A percentile compares a stretch with the other conserved stretches of the same genome.
phyloP scores from a whole-genome alignment of 2,329 filamentous ascomycete species.

The Zelopaecilomyces penicillatus region DNA sequence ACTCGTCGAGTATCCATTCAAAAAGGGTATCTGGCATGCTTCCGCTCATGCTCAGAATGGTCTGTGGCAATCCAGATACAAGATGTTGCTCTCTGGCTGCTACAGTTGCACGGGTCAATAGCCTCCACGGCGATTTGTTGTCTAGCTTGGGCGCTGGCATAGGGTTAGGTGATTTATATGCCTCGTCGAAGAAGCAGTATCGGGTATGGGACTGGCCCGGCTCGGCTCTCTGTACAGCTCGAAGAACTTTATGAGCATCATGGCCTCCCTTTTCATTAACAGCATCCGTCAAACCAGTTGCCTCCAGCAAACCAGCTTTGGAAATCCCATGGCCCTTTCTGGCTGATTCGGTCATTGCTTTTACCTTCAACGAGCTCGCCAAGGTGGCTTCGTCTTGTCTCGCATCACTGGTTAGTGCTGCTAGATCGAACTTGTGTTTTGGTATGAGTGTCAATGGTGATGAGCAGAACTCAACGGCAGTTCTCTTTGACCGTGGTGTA shows the following conservation, averaged over 20 bases:
- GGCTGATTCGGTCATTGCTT: constrained; percentile 22
- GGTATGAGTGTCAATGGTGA: constrained; percentile 44
- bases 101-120: constrained; percentile 36
- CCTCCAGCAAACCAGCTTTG: not conserved
- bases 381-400: constrained; percentile 51
- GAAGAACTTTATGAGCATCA: constrained; percentile 35
- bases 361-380: constrained; percentile 41
- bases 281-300: constrained; percentile 19
- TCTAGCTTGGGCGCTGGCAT: constrained; percentile 21
- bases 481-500: constrained; percentile 42
- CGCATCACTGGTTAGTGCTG: constrained; percentile 51
- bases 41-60: constrained; percentile 29
- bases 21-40: constrained; percentile 55
- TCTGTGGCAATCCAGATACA: constrained; percentile 52
- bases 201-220: constrained; percentile 24
- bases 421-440: constrained; percentile 56
- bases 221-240: constrained; percentile 44
- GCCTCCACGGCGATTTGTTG: constrained; percentile 35
- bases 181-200: constrained; percentile 44
- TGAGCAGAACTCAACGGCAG: constrained; percentile 28
- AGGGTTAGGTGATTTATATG: constrained; percentile 18
- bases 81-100: constrained; percentile 49
- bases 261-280: constrained; percentile 31
- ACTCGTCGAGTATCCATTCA: constrained; percentile 55
- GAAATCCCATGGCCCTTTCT: constrained; percentile 3